Evolutionary conservation across 2,329 filamentous ascomycete genomes (phyloP).

Genomic region (Mycogone perniciosa): DNA sequence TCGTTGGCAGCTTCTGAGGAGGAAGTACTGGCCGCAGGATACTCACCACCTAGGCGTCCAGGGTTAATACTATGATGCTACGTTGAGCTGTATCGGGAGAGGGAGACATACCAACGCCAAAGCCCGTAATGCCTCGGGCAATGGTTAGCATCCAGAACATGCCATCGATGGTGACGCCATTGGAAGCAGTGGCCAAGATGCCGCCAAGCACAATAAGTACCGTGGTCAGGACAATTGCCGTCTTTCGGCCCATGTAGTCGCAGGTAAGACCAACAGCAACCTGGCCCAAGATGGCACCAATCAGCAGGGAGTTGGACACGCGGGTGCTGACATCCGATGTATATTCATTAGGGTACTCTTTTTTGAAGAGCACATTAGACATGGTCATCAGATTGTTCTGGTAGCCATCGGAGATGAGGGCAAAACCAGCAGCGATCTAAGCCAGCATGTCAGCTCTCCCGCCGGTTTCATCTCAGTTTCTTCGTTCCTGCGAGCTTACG

Average conservation of each 20-base stretch:
- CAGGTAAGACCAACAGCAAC: constrained; percentile 37
- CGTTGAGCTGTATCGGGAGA: not conserved
- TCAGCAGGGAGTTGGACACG: constrained; percentile 35
- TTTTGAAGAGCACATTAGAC: constrained; percentile 26
- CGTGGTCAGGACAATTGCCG: constrained; percentile 40
- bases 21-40: constrained; percentile 40
- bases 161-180: constrained; percentile 38
- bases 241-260: constrained; percentile 43
- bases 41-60: constrained; percentile 30
- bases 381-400: constrained; percentile 33
- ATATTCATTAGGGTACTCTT: constrained; percentile 30
- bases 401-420: constrained; percentile 31
- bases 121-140: constrained; percentile 41
- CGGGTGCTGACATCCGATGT: constrained; percentile 33
- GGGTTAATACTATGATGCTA: not conserved
- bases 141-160: constrained; percentile 50
- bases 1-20: constrained; percentile 44
- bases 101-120: constrained; percentile 31
- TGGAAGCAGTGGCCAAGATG: constrained; percentile 40
- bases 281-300: constrained; percentile 38
- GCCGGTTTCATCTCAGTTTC: not conserved
- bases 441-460: not conserved
- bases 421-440: constrained; percentile 26
- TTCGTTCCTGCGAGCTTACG: constrained; percentile 7
- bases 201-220: constrained; percentile 40